Percentiles rank a stretch among this genome's conserved stretches.
Evolutionary conservation across 139 green algal genomes (phyloP).

Genomic region (Chlamydomonas incerta): DNA sequence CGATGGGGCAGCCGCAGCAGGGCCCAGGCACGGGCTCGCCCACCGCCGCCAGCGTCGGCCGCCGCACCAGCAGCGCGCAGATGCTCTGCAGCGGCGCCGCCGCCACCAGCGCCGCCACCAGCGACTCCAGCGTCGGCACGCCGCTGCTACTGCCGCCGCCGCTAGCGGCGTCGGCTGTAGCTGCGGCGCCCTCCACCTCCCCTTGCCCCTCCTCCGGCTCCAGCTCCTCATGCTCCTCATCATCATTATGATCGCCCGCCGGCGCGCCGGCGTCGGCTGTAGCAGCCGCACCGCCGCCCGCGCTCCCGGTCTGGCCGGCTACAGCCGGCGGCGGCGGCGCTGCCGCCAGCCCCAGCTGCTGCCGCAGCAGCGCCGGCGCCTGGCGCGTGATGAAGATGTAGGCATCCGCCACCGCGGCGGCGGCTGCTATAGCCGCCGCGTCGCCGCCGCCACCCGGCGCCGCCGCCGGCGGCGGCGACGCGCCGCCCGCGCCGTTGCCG

Average conservation of each 20-base stretch:
- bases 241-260: not conserved
- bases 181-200: not conserved
- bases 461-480: not conserved
- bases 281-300: no score
- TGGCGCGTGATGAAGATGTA: not conserved
- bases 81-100: constrained; percentile 10
- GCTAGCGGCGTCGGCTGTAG: not conserved
- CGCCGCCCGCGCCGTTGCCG: no score
- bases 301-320: no score
- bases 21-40: not conserved
- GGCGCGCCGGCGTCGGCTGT: not conserved
- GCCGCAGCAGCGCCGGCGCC: not conserved
- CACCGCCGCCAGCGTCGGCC: not conserved
- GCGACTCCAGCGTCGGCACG: not conserved
- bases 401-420: not conserved
- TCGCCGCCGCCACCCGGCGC: not conserved
- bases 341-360: not conserved
- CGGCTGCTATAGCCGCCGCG: no score
- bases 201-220: not conserved
- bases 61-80: constrained; percentile 10
- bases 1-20: constrained; percentile 1
- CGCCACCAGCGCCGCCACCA: constrained; percentile 20
- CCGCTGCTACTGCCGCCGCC: not conserved
- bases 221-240: not conserved
- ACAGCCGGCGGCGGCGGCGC: not conserved